These are phyloP conservation scores for Aspergillus intermedius DNA, from an alignment of 2,329 filamentous ascomycete species.

Conservation along the genomic window DNA sequence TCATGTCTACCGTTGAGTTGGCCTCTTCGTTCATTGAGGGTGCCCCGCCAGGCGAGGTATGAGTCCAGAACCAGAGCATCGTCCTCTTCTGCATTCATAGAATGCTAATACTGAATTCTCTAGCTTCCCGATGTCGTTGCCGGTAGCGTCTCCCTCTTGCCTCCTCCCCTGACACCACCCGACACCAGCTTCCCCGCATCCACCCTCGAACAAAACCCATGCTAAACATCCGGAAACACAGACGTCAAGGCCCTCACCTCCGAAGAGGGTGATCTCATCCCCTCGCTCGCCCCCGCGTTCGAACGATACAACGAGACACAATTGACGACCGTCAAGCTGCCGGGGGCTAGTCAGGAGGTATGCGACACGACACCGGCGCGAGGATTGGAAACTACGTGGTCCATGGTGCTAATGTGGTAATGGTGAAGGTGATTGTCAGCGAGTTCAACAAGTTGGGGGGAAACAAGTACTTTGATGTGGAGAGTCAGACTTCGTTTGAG, in stretches of 20 bases:
- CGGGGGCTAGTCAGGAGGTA: constrained; percentile 74
- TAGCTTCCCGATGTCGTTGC: constrained; percentile 83
- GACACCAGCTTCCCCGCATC: neutral
- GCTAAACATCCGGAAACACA: constrained; percentile 30
- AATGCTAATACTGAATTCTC: constrained; percentile 12
- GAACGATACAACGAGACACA: constrained; percentile 96
- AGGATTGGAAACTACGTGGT: no score
- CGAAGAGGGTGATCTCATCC: constrained; percentile 60
- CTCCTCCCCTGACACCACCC: neutral
- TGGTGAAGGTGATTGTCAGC: constrained; percentile 65
- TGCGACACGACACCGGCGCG: neutral
- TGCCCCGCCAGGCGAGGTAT: constrained; percentile 92
- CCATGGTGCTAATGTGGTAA: no score
- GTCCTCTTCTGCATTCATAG: constrained; percentile 12
- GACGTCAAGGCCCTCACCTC: constrained; percentile 84
- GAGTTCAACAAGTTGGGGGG: constrained; percentile 74
- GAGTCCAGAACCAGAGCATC: constrained; percentile 2
- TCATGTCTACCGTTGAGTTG: constrained; percentile 50
- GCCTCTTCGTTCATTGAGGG: constrained; percentile 86
- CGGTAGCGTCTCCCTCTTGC: constrained; percentile 47
- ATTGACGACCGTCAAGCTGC: constrained; percentile 80
- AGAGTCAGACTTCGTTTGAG: constrained; percentile 78
- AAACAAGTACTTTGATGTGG: constrained; percentile 82
- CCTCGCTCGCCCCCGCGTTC: constrained; percentile 74
- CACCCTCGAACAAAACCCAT: neutral